A percentile compares a stretch with the other conserved stretches of the same genome.
These are phyloP conservation scores for Clavispora fructus DNA, from an alignment of 805 yeast genomes.

Conservation along the genomic window DNA sequence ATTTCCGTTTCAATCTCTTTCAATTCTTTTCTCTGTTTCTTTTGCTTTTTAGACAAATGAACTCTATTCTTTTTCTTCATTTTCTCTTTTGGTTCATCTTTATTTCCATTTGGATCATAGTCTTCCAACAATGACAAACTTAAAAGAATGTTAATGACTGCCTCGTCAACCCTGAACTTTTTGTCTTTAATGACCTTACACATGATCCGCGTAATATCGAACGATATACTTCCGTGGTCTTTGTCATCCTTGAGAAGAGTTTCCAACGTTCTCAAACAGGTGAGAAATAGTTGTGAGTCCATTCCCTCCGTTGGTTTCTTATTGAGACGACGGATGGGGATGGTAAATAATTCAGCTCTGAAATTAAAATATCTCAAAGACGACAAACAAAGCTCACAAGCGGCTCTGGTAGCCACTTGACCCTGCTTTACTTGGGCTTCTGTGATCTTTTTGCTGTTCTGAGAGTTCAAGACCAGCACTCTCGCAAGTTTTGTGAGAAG, in stretches of 20 bases:
- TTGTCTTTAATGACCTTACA: constrained; percentile 68
- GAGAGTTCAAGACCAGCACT: constrained; percentile 33
- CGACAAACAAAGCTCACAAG: constrained; percentile 63
- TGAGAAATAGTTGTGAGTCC: constrained; percentile 47
- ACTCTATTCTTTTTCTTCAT: constrained; percentile 82
- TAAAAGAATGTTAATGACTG: constrained; percentile 67
- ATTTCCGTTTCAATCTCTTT: constrained; percentile 86
- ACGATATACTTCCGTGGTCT: constrained; percentile 72
- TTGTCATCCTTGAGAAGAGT: constrained; percentile 69
- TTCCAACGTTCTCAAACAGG: constrained; percentile 63
- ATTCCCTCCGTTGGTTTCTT: constrained; percentile 48
- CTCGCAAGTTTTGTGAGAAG: constrained; percentile 42
- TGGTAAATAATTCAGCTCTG: constrained; percentile 65
- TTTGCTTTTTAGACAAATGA: constrained; percentile 84
- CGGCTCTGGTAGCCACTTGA: constrained; percentile 62
- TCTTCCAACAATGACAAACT: constrained; percentile 63
- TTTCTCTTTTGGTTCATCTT: constrained; percentile 39
- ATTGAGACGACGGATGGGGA: constrained; percentile 63
- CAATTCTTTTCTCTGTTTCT: constrained; percentile 81
- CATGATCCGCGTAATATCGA: constrained; percentile 65
- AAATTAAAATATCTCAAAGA: constrained; percentile 76
- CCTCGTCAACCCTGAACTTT: constrained; percentile 76
- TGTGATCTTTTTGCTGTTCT: constrained; percentile 26
- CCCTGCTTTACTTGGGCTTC: constrained; percentile 42
- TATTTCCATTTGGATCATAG: constrained; percentile 61